These are phyloP conservation scores for Sophora flavescens DNA, from an alignment of 306 rosid species.

Conservation along the genomic window DNA sequence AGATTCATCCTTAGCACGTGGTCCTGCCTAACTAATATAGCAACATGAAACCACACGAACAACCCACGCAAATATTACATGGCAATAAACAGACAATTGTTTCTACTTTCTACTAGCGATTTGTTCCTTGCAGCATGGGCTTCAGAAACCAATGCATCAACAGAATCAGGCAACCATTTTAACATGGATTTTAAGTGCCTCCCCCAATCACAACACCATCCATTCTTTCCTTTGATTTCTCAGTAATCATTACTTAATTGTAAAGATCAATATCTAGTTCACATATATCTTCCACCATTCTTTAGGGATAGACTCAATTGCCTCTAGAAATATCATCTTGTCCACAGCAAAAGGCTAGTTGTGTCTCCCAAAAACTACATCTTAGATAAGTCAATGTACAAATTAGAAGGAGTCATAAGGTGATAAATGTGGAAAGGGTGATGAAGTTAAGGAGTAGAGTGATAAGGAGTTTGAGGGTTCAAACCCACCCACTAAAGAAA, in stretches of 20 bases:
- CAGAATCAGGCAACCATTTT: constrained; percentile 92
- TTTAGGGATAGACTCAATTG: constrained; percentile 68
- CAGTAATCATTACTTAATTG: constrained; percentile 71
- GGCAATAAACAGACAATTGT: constrained; percentile 89
- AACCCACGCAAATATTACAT: no score
- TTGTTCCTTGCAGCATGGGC: constrained; percentile 74
- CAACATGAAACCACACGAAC: constrained; percentile 81
- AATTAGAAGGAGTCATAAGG: no score
- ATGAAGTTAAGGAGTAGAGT: no score
- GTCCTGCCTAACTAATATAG: no score
- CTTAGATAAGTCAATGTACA: background rate
- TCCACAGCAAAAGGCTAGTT: constrained; percentile 51
- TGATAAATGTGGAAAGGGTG: no score
- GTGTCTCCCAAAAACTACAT: background rate
- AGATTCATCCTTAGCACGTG: no score
- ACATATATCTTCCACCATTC: constrained; percentile 99
- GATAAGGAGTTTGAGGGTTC: no score
- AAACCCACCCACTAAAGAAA: no score
- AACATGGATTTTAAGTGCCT: constrained; percentile 72
- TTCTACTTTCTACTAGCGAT: constrained; percentile 87
- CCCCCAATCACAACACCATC: constrained; percentile 79
- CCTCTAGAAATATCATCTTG: constrained; percentile 53
- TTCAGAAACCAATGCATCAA: constrained; percentile 82
- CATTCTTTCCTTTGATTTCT: constrained; percentile 85
- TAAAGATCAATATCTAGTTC: constrained; percentile 83